These are phyloP conservation scores for Dimocarpus longan DNA, from an alignment of 345 rosid genomes.

Conservation along the genomic window DNA sequence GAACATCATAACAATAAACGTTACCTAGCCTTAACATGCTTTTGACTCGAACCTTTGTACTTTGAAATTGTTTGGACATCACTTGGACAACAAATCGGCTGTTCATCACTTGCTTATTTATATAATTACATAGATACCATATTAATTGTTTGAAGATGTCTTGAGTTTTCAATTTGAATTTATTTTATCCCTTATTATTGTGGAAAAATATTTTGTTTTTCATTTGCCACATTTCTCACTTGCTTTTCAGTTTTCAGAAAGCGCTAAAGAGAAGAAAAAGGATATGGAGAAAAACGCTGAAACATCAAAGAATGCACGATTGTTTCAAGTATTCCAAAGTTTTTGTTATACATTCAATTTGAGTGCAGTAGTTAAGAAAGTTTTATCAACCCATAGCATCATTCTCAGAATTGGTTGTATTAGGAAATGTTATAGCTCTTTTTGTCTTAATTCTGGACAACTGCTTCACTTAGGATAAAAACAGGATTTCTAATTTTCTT, in stretches of 20 bases:
- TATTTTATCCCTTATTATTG: not conserved
- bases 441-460: not conserved
- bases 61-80: too few relatives aligned
- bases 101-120: not conserved
- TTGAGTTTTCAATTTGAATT: constrained; percentile 2
- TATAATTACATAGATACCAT: too few relatives aligned
- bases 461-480: not conserved
- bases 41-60: too few relatives aligned
- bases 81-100: not conserved
- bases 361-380: not conserved
- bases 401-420: not conserved
- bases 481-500: not conserved
- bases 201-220: not conserved
- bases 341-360: not conserved
- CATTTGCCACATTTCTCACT: constrained; percentile 19
- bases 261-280: constrained; percentile 41
- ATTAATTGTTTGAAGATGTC: not conserved
- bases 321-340: not conserved
- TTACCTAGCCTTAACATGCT: too few relatives aligned
- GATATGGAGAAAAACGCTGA: constrained; percentile 44
- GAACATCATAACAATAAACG: too few relatives aligned
- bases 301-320: constrained; percentile 81
- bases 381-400: too few relatives aligned
- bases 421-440: not conserved
- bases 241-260: constrained; percentile 47